phyloP scores from a whole-genome alignment of 495 filamentous ascomycete species.

The Penicillium tannophilum region DNA sequence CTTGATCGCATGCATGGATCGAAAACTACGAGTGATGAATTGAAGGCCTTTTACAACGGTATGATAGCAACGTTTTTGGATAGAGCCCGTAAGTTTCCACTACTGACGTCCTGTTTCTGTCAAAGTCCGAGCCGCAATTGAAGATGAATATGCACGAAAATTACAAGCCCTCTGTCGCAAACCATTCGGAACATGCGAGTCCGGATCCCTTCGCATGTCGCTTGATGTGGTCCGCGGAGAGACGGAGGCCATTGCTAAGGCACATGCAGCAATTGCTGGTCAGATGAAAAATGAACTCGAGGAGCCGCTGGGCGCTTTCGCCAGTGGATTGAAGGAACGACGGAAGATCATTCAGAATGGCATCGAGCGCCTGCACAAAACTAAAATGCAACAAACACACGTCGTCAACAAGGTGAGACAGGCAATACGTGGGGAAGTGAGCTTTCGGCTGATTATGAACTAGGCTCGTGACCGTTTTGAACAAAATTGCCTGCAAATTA shows the following conservation, averaged over 20 bases:
- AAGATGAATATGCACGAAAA: constrained; percentile 97
- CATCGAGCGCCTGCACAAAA: constrained; percentile 90
- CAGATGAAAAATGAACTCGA: constrained; percentile 99
- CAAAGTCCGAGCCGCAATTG: constrained; percentile 83
- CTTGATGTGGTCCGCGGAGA: constrained; percentile 87
- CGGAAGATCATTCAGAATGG: constrained; percentile 93
- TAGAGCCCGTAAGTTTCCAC: too few species aligned
- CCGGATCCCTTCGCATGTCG: constrained; percentile 78
- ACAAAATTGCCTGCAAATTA: constrained; percentile 96
- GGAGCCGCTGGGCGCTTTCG: constrained; percentile 88
- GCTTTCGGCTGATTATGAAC: not conserved
- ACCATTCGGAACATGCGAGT: constrained; percentile 84
- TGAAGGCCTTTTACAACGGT: constrained; percentile 91
- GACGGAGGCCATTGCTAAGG: constrained; percentile 91
- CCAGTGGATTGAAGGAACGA: constrained; percentile 91
- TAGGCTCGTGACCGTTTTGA: constrained; percentile 92
- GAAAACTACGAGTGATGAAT: constrained; percentile 92
- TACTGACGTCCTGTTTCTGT: constrained; percentile 13
- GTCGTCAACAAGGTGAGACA: constrained; percentile 80
- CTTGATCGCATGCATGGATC: constrained; percentile 95
- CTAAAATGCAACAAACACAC: constrained; percentile 88
- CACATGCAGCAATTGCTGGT: constrained; percentile 82
- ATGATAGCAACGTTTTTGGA: constrained; percentile 2
- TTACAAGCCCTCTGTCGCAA: constrained; percentile 84
- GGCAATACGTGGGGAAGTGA: not conserved